A percentile compares a stretch with the other conserved stretches of the same genome.
phyloP scores from a whole-genome alignment of 192 early-diverging fungal genomes.

The Allomyces macrogynus region DNA sequence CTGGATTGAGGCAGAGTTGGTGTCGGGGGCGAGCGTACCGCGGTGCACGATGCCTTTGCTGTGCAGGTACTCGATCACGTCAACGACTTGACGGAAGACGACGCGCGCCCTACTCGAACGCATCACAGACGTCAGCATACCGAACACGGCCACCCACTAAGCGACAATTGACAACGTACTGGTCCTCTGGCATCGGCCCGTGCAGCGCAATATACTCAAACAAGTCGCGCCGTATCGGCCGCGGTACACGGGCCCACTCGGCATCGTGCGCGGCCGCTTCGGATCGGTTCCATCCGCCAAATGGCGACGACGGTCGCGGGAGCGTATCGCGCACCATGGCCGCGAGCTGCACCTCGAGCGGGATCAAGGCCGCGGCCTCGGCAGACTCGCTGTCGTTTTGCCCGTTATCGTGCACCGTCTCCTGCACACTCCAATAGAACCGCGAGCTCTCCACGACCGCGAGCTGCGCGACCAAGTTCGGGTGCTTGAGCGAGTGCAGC shows the following conservation, averaged over 20 bases:
- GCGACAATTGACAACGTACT: too few relatives aligned
- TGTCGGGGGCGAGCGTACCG: too few relatives aligned
- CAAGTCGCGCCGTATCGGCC: slow-evolving; percentile 13
- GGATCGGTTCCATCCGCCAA: neutral
- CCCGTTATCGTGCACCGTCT: slow-evolving; percentile 24
- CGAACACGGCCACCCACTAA: too few relatives aligned
- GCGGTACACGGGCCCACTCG: neutral
- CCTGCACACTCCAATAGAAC: slow-evolving; percentile 19
- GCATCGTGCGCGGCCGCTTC: neutral
- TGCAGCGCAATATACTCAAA: slow-evolving; percentile 28
- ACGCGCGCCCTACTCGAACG: neutral
- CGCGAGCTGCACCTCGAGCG: neutral
- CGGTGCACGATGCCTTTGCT: slow-evolving; percentile 21
- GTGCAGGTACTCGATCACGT: slow-evolving; percentile 22
- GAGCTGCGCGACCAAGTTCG: slow-evolving; percentile 18
- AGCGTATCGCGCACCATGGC: neutral
- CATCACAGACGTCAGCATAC: too few relatives aligned
- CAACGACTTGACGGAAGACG: slow-evolving; percentile 19
- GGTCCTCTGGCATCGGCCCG: slow-evolving; percentile 14
- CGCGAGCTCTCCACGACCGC: slow-evolving; percentile 2
- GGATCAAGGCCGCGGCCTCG: slow-evolving; percentile 10
- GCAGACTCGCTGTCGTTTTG: slow-evolving; percentile 18
- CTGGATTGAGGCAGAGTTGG: too few relatives aligned
- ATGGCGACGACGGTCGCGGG: neutral
- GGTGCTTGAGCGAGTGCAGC: slow-evolving; percentile 20